phyloP scores from a whole-genome alignment of 2,329 filamentous ascomycete genomes.

The Fusarium sp. region DNA sequence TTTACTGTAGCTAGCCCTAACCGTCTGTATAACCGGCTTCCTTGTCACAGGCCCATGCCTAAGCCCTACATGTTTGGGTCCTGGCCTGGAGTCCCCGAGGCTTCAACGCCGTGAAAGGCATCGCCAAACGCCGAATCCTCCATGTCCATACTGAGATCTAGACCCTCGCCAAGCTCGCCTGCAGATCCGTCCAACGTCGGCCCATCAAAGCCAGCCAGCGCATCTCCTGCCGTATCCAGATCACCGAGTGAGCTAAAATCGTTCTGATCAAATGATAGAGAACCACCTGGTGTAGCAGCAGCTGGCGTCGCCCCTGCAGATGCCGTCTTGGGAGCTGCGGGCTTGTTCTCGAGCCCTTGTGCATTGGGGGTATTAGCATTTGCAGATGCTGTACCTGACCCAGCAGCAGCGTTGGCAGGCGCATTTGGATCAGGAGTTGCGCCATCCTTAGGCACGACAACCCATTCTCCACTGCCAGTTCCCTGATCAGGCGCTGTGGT shows the following conservation, averaged over 20 bases:
- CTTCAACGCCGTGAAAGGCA: constrained; percentile 76
- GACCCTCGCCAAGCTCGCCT: constrained; percentile 64
- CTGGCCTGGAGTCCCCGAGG: constrained; percentile 52
- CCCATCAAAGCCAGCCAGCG: constrained; percentile 74
- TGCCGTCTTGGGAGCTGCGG: constrained; percentile 31
- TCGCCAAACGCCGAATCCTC: constrained; percentile 88
- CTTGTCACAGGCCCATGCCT: not conserved
- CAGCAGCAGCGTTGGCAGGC: constrained; percentile 25
- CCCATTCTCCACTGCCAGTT: constrained; percentile 75
- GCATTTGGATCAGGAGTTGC: constrained; percentile 55
- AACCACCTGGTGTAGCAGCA: constrained; percentile 53
- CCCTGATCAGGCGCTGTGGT: constrained; percentile 61
- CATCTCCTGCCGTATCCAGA: constrained; percentile 78
- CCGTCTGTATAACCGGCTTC: not conserved
- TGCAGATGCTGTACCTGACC: constrained; percentile 25
- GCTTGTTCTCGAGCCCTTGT: constrained; percentile 38
- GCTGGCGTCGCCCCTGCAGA: constrained; percentile 41
- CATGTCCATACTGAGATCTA: constrained; percentile 75
- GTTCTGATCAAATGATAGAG: constrained; percentile 63
- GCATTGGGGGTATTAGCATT: constrained; percentile 49
- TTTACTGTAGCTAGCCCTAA: not conserved
- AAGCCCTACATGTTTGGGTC: constrained; percentile 49
- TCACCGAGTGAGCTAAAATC: constrained; percentile 75
- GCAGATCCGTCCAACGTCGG: constrained; percentile 61
- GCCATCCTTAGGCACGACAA: constrained; percentile 76